A percentile compares a stretch with the other conserved stretches of the same genome.
Conservation (phyloP, 495 filamentous ascomycete genomes). For the Staphylotrichum longicolle region DNA sequence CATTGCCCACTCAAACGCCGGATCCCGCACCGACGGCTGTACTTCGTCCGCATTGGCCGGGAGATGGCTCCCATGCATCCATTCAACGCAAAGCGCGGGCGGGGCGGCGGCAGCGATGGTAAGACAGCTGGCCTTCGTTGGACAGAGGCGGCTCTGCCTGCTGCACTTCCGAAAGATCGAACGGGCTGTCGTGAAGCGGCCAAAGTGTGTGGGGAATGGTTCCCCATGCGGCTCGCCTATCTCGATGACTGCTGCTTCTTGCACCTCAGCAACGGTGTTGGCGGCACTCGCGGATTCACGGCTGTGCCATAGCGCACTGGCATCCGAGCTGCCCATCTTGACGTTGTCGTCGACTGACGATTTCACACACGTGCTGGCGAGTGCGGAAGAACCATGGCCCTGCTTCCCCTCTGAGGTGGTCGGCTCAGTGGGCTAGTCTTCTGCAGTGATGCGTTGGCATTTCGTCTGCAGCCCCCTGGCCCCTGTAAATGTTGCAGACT, state of each 20-base stretch:
- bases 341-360: constrained; percentile 6
- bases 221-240: constrained; percentile 9
- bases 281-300: constrained; percentile 10
- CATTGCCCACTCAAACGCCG: constrained; percentile 1
- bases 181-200: no score
- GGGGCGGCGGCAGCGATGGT: background rate
- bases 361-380: constrained; percentile 29
- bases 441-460: constrained; percentile 44
- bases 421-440: constrained; percentile 29
- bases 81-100: background rate
- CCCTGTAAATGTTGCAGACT: constrained; percentile 34
- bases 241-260: constrained; percentile 10
- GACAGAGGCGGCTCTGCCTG: constrained; percentile 3
- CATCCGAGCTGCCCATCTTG: background rate
- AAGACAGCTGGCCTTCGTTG: constrained; percentile 4
- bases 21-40: background rate
- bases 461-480: constrained; percentile 31
- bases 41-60: constrained; percentile 12
- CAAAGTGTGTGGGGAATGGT: background rate
- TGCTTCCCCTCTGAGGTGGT: constrained; percentile 18
- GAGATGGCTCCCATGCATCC: constrained; percentile 1
- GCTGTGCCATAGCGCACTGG: background rate
- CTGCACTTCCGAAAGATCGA: background rate
- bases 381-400: constrained; percentile 12
- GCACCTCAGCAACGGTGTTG: background rate